These are phyloP conservation scores for Mycena leptocephala DNA, from an alignment of 768 basidiomycete genomes.

Conservation along the genomic window DNA sequence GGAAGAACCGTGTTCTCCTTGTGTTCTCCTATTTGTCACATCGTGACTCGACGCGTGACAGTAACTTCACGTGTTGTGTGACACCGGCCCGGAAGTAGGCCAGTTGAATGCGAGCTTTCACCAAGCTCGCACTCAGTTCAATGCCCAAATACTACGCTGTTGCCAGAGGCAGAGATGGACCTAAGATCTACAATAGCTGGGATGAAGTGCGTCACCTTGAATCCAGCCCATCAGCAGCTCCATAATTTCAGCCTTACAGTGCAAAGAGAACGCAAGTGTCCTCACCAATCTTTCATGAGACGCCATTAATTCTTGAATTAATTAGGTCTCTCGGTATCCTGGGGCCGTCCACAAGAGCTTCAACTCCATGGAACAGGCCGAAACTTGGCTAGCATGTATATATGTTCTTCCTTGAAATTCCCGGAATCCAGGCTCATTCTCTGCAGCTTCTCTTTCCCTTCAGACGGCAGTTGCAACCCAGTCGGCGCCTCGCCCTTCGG, in stretches of 20 bases:
- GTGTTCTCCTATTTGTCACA: not conserved
- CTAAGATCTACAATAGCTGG: conserved; percentile 73
- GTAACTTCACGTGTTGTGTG: too few species aligned
- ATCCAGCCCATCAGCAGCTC: not conserved
- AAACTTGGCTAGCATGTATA: conserved; percentile 65
- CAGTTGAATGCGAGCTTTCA: not conserved
- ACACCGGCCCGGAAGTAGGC: too few species aligned
- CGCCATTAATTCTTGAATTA: not conserved
- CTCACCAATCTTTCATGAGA: not conserved
- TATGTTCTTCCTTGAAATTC: not conserved
- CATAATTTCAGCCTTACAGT: conserved; percentile 48
- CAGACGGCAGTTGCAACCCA: conserved; percentile 9
- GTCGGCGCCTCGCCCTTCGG: not conserved
- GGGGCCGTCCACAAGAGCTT: conserved; percentile 71
- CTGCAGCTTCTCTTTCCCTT: conserved; percentile 10
- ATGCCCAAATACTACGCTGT: conserved; percentile 74
- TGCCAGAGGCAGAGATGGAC: conserved; percentile 69
- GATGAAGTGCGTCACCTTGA: conserved; percentile 62
- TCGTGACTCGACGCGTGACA: too few species aligned
- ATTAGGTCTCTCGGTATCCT: conserved; percentile 69
- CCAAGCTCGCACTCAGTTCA: not conserved
- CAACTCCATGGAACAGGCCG: conserved; percentile 58
- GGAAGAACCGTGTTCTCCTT: too few species aligned
- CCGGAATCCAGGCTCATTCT: not conserved
- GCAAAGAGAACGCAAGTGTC: conserved; percentile 60